Conservation (phyloP, 148 eudicot species). For the Agrostemma githago region DNA sequence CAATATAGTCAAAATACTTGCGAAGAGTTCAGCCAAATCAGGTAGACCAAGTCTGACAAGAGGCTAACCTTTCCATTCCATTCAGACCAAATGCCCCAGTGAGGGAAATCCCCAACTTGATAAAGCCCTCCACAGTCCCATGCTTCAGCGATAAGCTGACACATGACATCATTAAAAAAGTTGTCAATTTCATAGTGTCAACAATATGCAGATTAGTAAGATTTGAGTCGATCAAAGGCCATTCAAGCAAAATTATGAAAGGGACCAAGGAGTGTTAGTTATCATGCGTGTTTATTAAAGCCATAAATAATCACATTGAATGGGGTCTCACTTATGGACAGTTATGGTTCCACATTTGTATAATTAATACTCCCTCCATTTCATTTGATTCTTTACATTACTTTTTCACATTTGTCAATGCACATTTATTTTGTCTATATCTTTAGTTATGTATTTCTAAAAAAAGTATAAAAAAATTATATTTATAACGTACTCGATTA, state of each 20-base stretch:
- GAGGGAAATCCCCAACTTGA: conserved; percentile 97
- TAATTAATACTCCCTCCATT: not conserved
- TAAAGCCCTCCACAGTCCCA: conserved; percentile 99
- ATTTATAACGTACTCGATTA: too few species aligned
- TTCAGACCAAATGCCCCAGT: conserved; percentile 99
- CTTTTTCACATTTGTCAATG: too few species aligned
- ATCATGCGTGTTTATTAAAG: not conserved
- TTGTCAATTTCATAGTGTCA: conserved; percentile 5
- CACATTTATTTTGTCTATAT: too few species aligned
- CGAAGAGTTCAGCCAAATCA: too few species aligned
- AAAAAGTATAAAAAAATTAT: too few species aligned
- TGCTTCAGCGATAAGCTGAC: conserved; percentile 96
- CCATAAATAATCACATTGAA: not conserved
- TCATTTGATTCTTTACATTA: too few species aligned
- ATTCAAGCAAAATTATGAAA: not conserved
- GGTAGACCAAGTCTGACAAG: not conserved
- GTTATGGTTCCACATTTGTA: not conserved
- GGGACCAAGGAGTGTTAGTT: not conserved
- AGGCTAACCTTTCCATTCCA: conserved; percentile 94
- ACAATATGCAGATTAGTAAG: not conserved
- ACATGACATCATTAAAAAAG: conserved; percentile 12
- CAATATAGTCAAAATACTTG: not conserved
- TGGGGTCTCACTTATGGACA: not conserved
- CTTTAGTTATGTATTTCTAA: too few species aligned
- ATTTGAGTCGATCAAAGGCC: not conserved